Conservation (phyloP, 2,329 filamentous ascomycete species). For the Penicillium brasilianum region DNA sequence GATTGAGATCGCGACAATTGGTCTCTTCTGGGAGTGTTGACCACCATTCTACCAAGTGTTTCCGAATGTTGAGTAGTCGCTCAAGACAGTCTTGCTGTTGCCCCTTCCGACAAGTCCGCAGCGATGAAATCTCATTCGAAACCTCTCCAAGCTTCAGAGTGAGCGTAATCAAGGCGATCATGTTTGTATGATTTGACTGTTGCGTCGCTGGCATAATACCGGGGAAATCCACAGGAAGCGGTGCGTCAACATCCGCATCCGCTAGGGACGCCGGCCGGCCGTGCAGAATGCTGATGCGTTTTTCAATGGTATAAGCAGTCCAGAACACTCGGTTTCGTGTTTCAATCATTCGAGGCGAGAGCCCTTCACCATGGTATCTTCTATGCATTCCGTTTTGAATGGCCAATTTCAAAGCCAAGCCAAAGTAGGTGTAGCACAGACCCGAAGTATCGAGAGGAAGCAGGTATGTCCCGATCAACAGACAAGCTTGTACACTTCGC, state of each 20-base stretch:
- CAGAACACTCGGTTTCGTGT: conserved; percentile 63
- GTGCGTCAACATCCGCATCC: conserved; percentile 59
- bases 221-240: conserved; percentile 55
- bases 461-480: conserved; percentile 62
- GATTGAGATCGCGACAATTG: conserved; percentile 49
- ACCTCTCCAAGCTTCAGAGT: conserved; percentile 49
- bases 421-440: conserved; percentile 62
- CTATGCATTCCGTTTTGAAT: conserved; percentile 67
- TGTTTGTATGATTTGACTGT: conserved; percentile 53
- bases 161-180: conserved; percentile 55
- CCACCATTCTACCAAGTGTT: conserved; percentile 52
- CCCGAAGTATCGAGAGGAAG: conserved; percentile 62
- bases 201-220: conserved; percentile 50
- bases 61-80: conserved; percentile 45
- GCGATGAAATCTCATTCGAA: conserved; percentile 47
- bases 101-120: conserved; percentile 46
- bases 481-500: conserved; percentile 63
- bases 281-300: conserved; percentile 63
- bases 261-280: conserved; percentile 61
- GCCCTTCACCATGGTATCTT: conserved; percentile 53
- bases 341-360: conserved; percentile 57
- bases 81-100: conserved; percentile 50
- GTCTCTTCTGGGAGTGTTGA: conserved; percentile 44
- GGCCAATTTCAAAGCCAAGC: conserved; percentile 61
- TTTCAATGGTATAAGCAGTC: conserved; percentile 63